Evolutionary conservation across 768 basidiomycete species (phyloP).

Genomic region (Serendipita sp.): DNA sequence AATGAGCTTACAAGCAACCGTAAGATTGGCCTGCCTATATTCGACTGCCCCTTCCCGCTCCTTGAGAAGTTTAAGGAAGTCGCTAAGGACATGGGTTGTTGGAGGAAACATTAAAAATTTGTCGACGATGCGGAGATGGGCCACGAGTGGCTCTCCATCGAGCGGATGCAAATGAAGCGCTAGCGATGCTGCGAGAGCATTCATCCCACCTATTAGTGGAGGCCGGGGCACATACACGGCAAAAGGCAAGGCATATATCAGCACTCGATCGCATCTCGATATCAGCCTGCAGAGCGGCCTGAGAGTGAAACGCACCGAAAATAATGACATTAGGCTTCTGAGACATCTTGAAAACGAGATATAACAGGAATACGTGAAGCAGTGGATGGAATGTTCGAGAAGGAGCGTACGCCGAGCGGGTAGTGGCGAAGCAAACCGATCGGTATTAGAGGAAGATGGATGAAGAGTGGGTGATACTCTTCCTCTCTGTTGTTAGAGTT

Average conservation of each 20-base stretch:
- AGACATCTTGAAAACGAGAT: conserved; percentile 19
- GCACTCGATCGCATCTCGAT: conserved; percentile 10
- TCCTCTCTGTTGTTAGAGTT: too few relatives aligned
- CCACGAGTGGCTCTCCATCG: conserved; percentile 48
- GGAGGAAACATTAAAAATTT: conserved; percentile 56
- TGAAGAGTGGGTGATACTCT: too few relatives aligned
- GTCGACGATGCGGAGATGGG: conserved; percentile 60
- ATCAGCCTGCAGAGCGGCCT: neutral
- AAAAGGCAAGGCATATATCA: neutral
- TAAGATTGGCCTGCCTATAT: conserved; percentile 70
- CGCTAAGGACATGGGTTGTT: conserved; percentile 63
- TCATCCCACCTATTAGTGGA: conserved; percentile 47
- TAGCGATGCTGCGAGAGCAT: conserved; percentile 60
- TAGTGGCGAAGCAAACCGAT: too few relatives aligned
- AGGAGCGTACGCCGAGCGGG: too few relatives aligned
- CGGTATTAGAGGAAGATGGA: too few relatives aligned
- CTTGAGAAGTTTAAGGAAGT: conserved; percentile 53
- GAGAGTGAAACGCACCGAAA: conserved; percentile 38
- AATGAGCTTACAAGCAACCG: conserved; percentile 40
- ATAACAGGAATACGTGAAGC: too few relatives aligned
- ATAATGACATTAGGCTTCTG: conserved; percentile 53
- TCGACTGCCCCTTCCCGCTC: conserved; percentile 42
- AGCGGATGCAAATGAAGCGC: conserved; percentile 50
- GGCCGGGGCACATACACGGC: neutral
- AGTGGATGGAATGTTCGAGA: too few relatives aligned